Base-by-base conservation (phyloP, 2,329 filamentous ascomycete species). In the Claviceps maximensis region DNA sequence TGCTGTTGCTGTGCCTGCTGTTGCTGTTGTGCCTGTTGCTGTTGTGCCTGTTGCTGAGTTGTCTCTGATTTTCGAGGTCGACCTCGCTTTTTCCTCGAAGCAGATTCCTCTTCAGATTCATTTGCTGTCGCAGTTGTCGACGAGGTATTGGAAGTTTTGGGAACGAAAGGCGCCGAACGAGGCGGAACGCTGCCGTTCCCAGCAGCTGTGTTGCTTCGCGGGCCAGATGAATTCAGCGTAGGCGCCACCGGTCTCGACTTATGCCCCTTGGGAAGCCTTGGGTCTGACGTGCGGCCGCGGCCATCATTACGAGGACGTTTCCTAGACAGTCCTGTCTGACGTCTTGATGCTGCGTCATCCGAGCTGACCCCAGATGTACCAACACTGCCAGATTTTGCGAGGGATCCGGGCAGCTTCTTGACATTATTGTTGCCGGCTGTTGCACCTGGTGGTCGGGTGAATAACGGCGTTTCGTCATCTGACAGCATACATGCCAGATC, bases 381-480 rank as follows among this genome's bases (percentile, higher is more conserved):
- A 7, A 45, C 52, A 23, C n/a, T 42, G 13, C 7, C 29, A 38
- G 47, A 33, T n/a, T 46, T 57, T 17, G 46, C 36, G 6, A 12
- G 17, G 10, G 53, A 25, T 12, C 33, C 21, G 36, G 25, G 31
- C 13, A 40, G 13, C 27, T 40, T 47, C 25, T 36, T 49, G 10
- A 19, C 15, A 29, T 29, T 12, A 29, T 29, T 13, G 21, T 19
- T 46, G 17, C 19, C 23, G 41, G 13, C 45, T 17, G 40, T 47
- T 31, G 25, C 47, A 13, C 17, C 41, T 6, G 40, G 8, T 5
- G 54, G 51, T 29, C 55, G 56, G 4, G 57, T 54, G 23, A 61
- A 42, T n/a, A 67, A 52, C 0, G 67, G 67, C 15, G 63, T 60
- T 52, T 70, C 68, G 19, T 70, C 68, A 48, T 70, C 67, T 5